A percentile compares a stretch with the other conserved stretches of the same genome.
Conservation (phyloP, 192 early-diverging fungal genomes). For the Podochytrium sp. region DNA sequence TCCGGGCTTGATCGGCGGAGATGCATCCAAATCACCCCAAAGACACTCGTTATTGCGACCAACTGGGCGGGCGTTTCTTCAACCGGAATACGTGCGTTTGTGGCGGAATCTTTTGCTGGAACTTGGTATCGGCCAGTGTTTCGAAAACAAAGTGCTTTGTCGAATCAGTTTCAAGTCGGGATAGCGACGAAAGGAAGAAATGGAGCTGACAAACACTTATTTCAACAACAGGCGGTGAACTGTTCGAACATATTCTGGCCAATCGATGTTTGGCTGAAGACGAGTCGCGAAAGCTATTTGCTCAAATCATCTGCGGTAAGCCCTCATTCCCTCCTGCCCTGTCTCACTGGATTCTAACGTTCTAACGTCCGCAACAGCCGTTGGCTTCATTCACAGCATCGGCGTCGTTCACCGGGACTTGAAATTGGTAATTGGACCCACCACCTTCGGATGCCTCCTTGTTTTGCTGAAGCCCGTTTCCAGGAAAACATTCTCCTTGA, state of each 20-base stretch:
- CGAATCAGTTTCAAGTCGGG: too few relatives aligned
- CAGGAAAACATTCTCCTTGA: conserved; percentile 94
- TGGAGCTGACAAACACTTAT: conserved; percentile 77
- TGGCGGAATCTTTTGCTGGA: too few relatives aligned
- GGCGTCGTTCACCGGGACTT: conserved; percentile 97
- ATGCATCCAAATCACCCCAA: not conserved
- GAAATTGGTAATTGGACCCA: conserved; percentile 77
- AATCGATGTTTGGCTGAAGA: conserved; percentile 91
- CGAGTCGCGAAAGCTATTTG: conserved; percentile 91
- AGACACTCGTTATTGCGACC: not conserved
- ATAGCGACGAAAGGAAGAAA: too few relatives aligned
- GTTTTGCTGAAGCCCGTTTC: not conserved
- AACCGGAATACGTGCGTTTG: not conserved
- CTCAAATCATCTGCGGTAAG: conserved; percentile 77
- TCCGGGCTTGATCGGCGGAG: not conserved
- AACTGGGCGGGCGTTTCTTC: not conserved
- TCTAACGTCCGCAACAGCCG: conserved; percentile 61
- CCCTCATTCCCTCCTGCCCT: not conserved
- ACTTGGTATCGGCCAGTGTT: too few relatives aligned
- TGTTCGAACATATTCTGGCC: conserved; percentile 97
- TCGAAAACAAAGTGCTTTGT: too few relatives aligned
- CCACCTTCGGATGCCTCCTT: not conserved
- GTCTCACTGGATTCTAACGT: not conserved
- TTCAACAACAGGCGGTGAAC: conserved; percentile 87
- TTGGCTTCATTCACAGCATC: conserved; percentile 90